A percentile compares a stretch with the other conserved stretches of the same genome.
Evolutionary conservation across 2,329 filamentous ascomycete species (phyloP).

Genomic region (Venturia pyrina): DNA sequence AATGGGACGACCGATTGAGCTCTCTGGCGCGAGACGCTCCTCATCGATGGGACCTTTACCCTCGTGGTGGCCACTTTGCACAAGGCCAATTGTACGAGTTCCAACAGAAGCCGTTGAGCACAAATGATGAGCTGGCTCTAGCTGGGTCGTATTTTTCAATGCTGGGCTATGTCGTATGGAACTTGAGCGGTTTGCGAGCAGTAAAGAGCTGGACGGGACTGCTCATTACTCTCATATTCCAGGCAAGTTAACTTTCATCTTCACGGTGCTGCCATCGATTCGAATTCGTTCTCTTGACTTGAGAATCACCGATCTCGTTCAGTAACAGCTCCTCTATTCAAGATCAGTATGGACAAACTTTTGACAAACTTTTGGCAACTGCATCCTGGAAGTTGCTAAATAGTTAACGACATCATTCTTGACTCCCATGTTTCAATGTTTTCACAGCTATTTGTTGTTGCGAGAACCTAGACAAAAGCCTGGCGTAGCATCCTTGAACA

Average conservation of each 20-base stretch:
- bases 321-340: neutral
- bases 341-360: neutral
- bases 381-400: neutral
- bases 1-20: conserved; percentile 54
- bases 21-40: conserved; percentile 40
- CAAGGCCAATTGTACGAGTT: conserved; percentile 64
- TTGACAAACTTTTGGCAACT: neutral
- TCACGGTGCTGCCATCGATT: conserved; percentile 3
- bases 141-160: conserved; percentile 56
- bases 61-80: conserved; percentile 43
- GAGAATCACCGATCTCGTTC: neutral
- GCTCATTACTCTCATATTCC: conserved; percentile 58
- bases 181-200: conserved; percentile 58
- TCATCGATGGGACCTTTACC: conserved; percentile 56
- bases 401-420: neutral
- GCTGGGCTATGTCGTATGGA: conserved; percentile 54
- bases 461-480: neutral
- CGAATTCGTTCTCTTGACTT: neutral
- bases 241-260: conserved; percentile 31
- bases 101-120: conserved; percentile 63
- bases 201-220: conserved; percentile 68
- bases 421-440: too few relatives aligned
- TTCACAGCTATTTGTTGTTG: too few relatives aligned
- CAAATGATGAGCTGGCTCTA: conserved; percentile 54
- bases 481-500: neutral